Base-by-base conservation (phyloP, 495 filamentous ascomycete species). In the Neurospora pannonica region DNA sequence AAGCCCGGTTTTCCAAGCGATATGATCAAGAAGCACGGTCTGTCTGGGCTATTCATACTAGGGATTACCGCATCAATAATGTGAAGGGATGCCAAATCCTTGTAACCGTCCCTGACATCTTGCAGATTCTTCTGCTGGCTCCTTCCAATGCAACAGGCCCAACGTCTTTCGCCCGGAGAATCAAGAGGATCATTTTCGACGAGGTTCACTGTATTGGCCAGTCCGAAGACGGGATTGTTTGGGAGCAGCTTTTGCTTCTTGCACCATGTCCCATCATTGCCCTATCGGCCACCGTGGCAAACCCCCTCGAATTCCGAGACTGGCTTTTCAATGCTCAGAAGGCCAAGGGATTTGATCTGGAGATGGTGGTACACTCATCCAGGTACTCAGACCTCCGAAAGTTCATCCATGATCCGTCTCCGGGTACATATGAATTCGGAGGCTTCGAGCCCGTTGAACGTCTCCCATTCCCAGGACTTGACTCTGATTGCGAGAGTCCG, bases 181-280 rank as follows among this genome's bases (percentile, higher is more conserved):
- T 95, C 5, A 90, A 87, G 72, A 85, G 91, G 17, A 94, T 95
- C 77, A 94, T 94, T 42, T 94, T 94, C 73, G 93, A 95, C 75
- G 92, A 94, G 81, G 88, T 94, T n/a, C 92, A 95, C 79, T 93
- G 86, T 19, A 94, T 94, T 72, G 91, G 92, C 0, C 90, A 94
- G 79, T 87, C 90, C 3, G 89, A 94, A 21, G 92, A 95, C 77
- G 92, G 92, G 71, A 82, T 94, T 13, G 85, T 95, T 1, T 95
- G 92, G 92, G 92, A 95, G 75, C 92, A 95, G 76, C 84, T 95
- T 10, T 83, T 94, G 15, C 86, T 94, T 1, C 82, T 93, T 37
- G 86, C 92, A 0, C 91, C 92, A 10, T 94, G 92, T 76, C 92
- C 91, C 0, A 93, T 95, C 70, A 91, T 95, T 74, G 92, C 92